Evolutionary conservation across 352 stramenopile genomes (phyloP).

Genomic region (Saprolegnia diclina): DNA sequence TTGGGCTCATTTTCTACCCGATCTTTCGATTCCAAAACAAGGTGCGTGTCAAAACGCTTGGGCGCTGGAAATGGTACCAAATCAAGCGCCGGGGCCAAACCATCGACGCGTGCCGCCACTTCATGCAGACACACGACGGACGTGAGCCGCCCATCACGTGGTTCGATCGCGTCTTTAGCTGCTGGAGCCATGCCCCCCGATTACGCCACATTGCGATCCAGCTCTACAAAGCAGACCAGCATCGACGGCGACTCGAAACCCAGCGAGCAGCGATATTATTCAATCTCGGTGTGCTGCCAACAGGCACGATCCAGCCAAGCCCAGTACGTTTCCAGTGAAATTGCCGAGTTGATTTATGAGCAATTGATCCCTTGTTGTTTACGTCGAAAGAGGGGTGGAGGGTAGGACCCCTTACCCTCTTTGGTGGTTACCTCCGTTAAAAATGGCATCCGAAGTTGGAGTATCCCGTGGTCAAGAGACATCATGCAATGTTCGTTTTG

Average conservation of each 20-base stretch:
- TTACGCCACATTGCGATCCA: constrained; percentile 7
- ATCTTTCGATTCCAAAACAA: constrained; percentile 28
- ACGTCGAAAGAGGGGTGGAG: too few species aligned
- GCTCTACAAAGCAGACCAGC: constrained; percentile 13
- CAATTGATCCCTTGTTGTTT: too few species aligned
- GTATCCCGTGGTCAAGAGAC: too few species aligned
- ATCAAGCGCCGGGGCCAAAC: constrained; percentile 10
- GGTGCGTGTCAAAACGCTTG: constrained; percentile 28
- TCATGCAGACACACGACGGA: constrained; percentile 25
- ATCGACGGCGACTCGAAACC: constrained; percentile 9
- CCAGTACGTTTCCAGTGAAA: too few species aligned
- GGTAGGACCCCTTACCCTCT: too few species aligned
- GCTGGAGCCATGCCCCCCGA: constrained; percentile 22
- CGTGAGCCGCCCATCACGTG: constrained; percentile 16
- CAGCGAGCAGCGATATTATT: too few species aligned
- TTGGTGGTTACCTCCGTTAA: too few species aligned
- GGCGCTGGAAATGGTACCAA: constrained; percentile 19
- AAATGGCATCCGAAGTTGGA: too few species aligned
- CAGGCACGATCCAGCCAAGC: too few species aligned
- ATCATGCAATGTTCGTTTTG: too few species aligned
- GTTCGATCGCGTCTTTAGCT: constrained; percentile 12
- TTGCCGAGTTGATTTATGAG: too few species aligned
- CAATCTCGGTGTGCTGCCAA: too few species aligned
- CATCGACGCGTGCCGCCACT: constrained; percentile 24
- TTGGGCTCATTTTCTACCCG: constrained; percentile 31